These are phyloP conservation scores for Oleoguttula mirabilis DNA, from an alignment of 495 filamentous ascomycete species.

Conservation along the genomic window DNA sequence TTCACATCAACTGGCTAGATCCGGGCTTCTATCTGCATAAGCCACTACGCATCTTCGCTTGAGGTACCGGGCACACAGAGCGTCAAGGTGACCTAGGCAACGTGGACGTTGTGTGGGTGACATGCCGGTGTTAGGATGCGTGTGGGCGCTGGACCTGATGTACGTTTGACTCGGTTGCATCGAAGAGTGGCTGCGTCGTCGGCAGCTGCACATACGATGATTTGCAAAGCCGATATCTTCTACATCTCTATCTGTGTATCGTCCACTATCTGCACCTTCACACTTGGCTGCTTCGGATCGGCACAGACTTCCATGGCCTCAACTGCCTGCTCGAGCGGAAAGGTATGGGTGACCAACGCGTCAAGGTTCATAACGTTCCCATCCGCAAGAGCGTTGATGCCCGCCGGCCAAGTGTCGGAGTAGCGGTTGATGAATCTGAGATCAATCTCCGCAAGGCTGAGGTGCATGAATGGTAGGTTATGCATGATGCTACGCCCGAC, in stretches of 20 bases:
- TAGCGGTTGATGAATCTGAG: constrained; percentile 56
- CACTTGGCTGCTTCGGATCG: constrained; percentile 38
- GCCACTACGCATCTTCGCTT: neutral
- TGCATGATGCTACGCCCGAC: constrained; percentile 50
- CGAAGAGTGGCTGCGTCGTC: no score
- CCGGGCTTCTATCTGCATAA: neutral
- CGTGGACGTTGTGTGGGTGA: no score
- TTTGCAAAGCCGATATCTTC: no score
- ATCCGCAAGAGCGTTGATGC: constrained; percentile 37
- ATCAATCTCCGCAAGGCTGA: constrained; percentile 51
- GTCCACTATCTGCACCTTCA: constrained; percentile 50
- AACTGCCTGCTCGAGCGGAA: constrained; percentile 43
- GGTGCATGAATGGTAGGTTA: constrained; percentile 55
- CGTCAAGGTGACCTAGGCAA: no score
- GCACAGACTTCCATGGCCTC: constrained; percentile 42
- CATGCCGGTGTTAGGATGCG: no score
- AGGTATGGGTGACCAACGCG: constrained; percentile 38
- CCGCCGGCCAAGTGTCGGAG: constrained; percentile 48
- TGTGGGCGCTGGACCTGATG: no score
- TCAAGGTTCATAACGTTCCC: constrained; percentile 39
- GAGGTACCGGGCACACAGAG: no score
- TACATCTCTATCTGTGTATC: constrained; percentile 1
- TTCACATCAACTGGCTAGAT: no score
- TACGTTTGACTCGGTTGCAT: no score
- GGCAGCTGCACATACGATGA: no score